Conservation (phyloP, 768 basidiomycete species). For the Boletus speciosus region DNA sequence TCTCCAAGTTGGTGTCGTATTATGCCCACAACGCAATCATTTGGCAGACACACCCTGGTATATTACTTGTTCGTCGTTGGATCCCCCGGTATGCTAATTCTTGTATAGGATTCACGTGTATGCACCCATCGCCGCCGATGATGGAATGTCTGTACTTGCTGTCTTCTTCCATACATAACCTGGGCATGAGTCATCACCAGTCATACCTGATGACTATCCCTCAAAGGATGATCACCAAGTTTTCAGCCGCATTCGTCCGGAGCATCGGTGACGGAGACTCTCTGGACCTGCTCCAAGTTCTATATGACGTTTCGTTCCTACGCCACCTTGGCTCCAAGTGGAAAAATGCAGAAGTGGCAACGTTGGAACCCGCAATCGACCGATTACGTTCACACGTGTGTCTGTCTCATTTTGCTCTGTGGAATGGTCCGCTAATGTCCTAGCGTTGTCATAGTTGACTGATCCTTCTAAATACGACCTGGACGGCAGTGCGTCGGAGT, state of each 20-base stretch:
- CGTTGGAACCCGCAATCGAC: slow-evolving; percentile 30
- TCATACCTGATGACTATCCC: slow-evolving; percentile 34
- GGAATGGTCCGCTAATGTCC: slow-evolving; percentile 1
- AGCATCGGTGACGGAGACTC: slow-evolving; percentile 33
- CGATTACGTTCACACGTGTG: slow-evolving; percentile 28
- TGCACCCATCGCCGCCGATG: slow-evolving; percentile 51
- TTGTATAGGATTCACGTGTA: slow-evolving; percentile 17
- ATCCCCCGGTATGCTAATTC: slow-evolving; percentile 10
- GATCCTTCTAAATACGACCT: slow-evolving; percentile 13
- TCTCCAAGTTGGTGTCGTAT: slow-evolving; percentile 26
- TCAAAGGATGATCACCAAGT: slow-evolving; percentile 37
- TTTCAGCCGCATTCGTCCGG: slow-evolving; percentile 32
- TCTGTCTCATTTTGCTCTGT: slow-evolving; percentile 3
- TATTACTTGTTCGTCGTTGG: slow-evolving; percentile 1
- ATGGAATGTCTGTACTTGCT: slow-evolving; percentile 54
- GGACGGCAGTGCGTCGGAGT: slow-evolving; percentile 37
- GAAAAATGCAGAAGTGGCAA: slow-evolving; percentile 12
- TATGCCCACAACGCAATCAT: slow-evolving; percentile 14
- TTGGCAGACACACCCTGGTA: slow-evolving; percentile 10
- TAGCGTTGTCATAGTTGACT: slow-evolving; percentile 12
- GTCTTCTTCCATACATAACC: slow-evolving; percentile 50
- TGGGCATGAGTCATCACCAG: slow-evolving; percentile 46
- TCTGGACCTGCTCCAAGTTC: slow-evolving; percentile 28
- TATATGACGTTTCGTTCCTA: slow-evolving; percentile 51
- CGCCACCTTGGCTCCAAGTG: slow-evolving; percentile 38